These are phyloP conservation scores for Coccinonectria pachysandricola DNA, from an alignment of 2,329 filamentous ascomycete species.

Conservation along the genomic window DNA sequence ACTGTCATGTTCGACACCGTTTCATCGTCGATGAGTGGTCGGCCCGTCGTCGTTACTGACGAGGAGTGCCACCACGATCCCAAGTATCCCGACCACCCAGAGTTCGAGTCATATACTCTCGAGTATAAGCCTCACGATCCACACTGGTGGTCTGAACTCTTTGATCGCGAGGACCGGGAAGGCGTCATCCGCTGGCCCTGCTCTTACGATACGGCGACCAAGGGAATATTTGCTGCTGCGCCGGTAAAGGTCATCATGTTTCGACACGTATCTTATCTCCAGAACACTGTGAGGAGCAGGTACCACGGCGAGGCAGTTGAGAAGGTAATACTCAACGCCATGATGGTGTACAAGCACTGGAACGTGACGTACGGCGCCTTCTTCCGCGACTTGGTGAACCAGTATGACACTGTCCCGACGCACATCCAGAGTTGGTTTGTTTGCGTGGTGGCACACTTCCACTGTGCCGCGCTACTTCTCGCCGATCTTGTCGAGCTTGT, in stretches of 20 bases:
- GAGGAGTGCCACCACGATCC: conserved; percentile 30
- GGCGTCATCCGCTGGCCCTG: conserved; percentile 39
- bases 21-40: conserved; percentile 40
- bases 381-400: conserved; percentile 38
- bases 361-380: conserved; percentile 40
- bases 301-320: conserved; percentile 32
- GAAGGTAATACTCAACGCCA: conserved; percentile 34
- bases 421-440: conserved; percentile 51
- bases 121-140: conserved; percentile 17
- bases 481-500: conserved; percentile 43
- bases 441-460: conserved; percentile 47
- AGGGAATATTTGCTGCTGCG: conserved; percentile 39
- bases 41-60: conserved; percentile 26
- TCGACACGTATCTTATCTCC: conserved; percentile 44
- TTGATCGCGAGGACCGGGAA: conserved; percentile 20
- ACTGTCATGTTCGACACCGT: conserved; percentile 50
- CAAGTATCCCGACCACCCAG: conserved; percentile 13
- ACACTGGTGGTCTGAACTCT: conserved; percentile 24
- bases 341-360: conserved; percentile 46
- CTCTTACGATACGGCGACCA: conserved; percentile 39
- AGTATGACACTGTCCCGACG: conserved; percentile 38
- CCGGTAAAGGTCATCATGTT: conserved; percentile 51
- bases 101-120: conserved; percentile 10
- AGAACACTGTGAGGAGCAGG: conserved; percentile 36
- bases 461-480: conserved; percentile 43